Base-by-base conservation (phyloP, 345 rosid species). In the Moringa oleifera region DNA sequence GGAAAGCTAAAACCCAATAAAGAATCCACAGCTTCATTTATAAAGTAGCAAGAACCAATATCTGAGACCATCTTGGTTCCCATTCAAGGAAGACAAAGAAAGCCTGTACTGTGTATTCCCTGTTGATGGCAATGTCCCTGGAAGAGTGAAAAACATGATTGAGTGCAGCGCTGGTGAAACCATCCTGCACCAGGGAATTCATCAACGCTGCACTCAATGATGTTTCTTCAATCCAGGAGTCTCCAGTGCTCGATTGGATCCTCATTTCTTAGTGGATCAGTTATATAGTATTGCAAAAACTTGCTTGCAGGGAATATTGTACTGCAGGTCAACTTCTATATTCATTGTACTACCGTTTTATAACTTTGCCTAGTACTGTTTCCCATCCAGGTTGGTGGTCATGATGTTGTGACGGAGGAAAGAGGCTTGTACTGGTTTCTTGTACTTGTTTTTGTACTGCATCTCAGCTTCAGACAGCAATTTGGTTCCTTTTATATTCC, bases 121-220 rank as follows among this genome's bases (percentile, higher is more conserved):
- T 2, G 33, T 51, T 9, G 53, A 49, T 53, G 25, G 17, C 20
- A 18, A 23, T 0, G 23, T 53, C 64, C 75, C 68, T n/a, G 57
- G 33, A 51, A 62, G 55, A 45, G 59, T 16, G 58, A 57, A 66
- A 73, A 75, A 71, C 82, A 66, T 75, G 67, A 78, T 75, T 63
- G 77, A 66, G 37, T 71, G 82, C 74, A 75, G 80, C 72, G 76
- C 61, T 25, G 77, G 18, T 46, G 75, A 71, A 78, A 46, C 60
- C 47, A 52, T 53, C 54, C 62, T 33, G 37, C 5, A 17, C n/a
- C n/a, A 5, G 46, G 18, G 19, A 24, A 16, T 65, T 74, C 83
- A 76, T 81, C 86, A 81, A 81, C 83, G 86, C 86, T 81, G 83
- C 86, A 81, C 86, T 80, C 85, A 80, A 77, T 80, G 82, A 80